Evolutionary conservation across 176 grass and related monocot genomes (phyloP), one percentile per base, ranked within the genome.

Genomic region (Pharus latifolius): DNA sequence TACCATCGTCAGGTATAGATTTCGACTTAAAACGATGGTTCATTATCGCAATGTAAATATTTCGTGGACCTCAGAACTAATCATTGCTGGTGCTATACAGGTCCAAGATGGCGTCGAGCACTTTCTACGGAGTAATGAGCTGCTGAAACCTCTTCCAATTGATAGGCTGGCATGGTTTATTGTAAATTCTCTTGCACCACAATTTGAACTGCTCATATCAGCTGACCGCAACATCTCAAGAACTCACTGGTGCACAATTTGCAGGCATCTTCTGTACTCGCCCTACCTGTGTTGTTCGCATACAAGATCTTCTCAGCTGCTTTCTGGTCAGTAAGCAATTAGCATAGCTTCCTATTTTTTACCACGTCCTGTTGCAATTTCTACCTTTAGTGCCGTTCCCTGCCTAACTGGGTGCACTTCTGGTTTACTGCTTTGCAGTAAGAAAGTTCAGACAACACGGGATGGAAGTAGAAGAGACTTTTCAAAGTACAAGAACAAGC

Each of bases 1-100:
- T 52, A 27, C 60, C 52, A 73, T 45, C 10, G 3, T 29, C 82
- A 73, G 75, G 75, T 84, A 18, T 31, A 56, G 5, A 10, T 20
- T 37, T 60, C 0, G 23, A 10, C 20, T 2, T n/a, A n/a, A n/a
- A n/a, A n/a, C n/a, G n/a, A 17, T 0, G 10, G 16, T 16, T 3
- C 0, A 1, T 20, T 45, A 2, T 22, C 12, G 28, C 67, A 46
- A 27, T 12, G 22, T 3, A 1, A 17, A 1, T 28, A 2, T 13
- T 20, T 7, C 3, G 19, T 3, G 0, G 14, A 24, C 19, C 20
- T 49, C 17, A 15, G 13, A 19, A 44, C 41, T 49, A 29, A 1
- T 22, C 26, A 4, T n/a, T n/a, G n/a, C 56, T 5, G 11, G 9
- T 18, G 65, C 1, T 18, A 3, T 51, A 22, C 82, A 84, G 75